Evolutionary conservation across 768 basidiomycete genomes (phyloP).

Genomic region (Suillus fuscotomentosus): DNA sequence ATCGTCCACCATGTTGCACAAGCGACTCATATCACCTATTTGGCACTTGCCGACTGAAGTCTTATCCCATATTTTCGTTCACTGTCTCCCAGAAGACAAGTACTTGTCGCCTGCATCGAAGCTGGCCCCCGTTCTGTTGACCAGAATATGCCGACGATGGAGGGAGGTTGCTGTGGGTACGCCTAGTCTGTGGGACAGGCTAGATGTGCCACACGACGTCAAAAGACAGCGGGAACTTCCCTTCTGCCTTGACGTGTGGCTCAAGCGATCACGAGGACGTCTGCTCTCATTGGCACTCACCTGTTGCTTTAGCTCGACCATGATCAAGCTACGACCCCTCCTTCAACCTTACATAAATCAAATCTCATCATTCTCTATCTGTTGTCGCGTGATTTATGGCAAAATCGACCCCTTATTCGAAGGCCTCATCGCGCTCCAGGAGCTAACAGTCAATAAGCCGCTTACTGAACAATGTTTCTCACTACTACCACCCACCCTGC

Average conservation of each 20-base stretch:
- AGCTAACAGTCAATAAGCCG: neutral
- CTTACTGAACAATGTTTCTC: conserved; percentile 6
- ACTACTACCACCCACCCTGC: neutral
- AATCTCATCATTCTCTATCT: conserved; percentile 2
- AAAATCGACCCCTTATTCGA: conserved; percentile 5
- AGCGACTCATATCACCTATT: conserved; percentile 27
- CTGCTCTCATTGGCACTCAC: conserved; percentile 4
- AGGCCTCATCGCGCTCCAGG: conserved; percentile 14
- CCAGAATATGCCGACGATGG: conserved; percentile 43
- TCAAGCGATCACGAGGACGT: conserved; percentile 12
- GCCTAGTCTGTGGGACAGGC: conserved; percentile 43
- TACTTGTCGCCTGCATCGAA: neutral
- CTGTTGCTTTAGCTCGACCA: too few species aligned
- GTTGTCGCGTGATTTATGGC: neutral
- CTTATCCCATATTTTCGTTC: conserved; percentile 44
- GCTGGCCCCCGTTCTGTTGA: conserved; percentile 36
- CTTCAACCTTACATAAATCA: conserved; percentile 20
- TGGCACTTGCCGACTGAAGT: conserved; percentile 44
- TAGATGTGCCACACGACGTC: too few species aligned
- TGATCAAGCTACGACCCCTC: conserved; percentile 2
- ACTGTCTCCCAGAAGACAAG: conserved; percentile 34
- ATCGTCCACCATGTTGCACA: conserved; percentile 9
- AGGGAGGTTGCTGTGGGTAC: conserved; percentile 35
- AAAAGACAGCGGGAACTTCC: neutral
- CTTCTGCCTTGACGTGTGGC: neutral